Percentiles rank a stretch among this genome's conserved stretches.
Evolutionary conservation across 2,329 filamentous ascomycete genomes (phyloP).

Genomic region (Penicillium sp.): DNA sequence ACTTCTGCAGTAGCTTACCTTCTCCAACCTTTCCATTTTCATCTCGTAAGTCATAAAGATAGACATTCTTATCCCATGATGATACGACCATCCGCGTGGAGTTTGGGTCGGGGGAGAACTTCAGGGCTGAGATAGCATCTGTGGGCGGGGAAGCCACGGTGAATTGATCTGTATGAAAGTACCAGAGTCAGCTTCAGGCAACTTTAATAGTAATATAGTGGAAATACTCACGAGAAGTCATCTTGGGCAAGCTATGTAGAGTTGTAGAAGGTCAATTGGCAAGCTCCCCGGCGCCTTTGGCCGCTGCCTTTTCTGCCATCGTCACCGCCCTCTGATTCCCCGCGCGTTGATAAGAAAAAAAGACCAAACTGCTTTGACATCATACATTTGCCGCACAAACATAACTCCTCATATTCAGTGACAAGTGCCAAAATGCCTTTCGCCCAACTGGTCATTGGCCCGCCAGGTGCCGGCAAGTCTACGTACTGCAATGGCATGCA

Average conservation of each 20-base stretch:
- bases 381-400: not conserved
- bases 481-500: conserved; percentile 99
- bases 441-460: conserved; percentile 85
- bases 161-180: conserved; percentile 61
- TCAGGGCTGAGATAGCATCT: conserved; percentile 83
- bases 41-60: conserved; percentile 74
- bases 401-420: not conserved
- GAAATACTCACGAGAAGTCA: conserved; percentile 46
- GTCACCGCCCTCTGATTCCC: conserved; percentile 31
- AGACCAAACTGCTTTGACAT: conserved; percentile 4
- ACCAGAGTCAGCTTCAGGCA: not conserved
- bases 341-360: conserved; percentile 28
- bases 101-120: conserved; percentile 74
- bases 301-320: conserved; percentile 34
- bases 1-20: conserved; percentile 67
- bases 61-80: conserved; percentile 91
- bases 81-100: conserved; percentile 81
- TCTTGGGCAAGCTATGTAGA: conserved; percentile 22
- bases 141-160: conserved; percentile 77
- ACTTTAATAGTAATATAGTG: not conserved
- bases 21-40: conserved; percentile 55
- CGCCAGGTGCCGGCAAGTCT: conserved; percentile 91
- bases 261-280: conserved; percentile 22
- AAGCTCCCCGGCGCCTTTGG: conserved; percentile 18
- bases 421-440: conserved; percentile 50